Percentiles rank a stretch among this genome's conserved stretches.
Evolutionary conservation across 2,329 filamentous ascomycete species (phyloP).

Genomic region (Fusarium kyushuense): DNA sequence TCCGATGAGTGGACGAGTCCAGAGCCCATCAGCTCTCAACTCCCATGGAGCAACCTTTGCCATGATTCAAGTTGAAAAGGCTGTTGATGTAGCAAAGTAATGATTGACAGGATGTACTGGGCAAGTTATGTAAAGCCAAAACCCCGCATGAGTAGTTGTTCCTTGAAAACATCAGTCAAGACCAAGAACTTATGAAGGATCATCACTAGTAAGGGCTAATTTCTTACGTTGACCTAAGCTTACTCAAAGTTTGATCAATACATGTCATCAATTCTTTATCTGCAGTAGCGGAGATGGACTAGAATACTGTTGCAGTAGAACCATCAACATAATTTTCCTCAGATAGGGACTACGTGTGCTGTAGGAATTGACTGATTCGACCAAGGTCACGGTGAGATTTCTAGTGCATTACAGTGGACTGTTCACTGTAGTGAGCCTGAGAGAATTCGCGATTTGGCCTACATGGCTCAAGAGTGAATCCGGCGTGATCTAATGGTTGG

Average conservation of each 20-base stretch:
- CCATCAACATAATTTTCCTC: too few species aligned
- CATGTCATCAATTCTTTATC: neutral
- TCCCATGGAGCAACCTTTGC: neutral
- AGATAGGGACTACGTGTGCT: neutral
- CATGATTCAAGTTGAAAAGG: neutral
- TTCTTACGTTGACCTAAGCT: neutral
- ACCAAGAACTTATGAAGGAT: neutral
- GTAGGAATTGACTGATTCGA: neutral
- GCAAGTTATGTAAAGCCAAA: neutral
- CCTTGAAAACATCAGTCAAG: too few species aligned
- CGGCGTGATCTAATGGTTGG: too few species aligned
- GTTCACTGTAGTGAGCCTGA: neutral
- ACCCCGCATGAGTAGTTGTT: neutral
- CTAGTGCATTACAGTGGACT: neutral
- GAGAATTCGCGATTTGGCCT: neutral
- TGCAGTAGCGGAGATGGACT: neutral
- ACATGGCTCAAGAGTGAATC: neutral
- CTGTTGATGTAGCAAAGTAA: neutral
- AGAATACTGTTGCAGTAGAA: too few species aligned
- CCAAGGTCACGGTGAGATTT: neutral
- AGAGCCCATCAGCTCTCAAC: neutral
- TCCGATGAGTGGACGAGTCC: neutral
- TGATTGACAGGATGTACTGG: neutral
- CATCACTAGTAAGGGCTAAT: neutral
- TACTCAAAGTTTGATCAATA: neutral